A percentile compares a stretch with the other conserved stretches of the same genome.
Conservation (phyloP, 495 filamentous ascomycete species). For the Echria macrotheca region DNA sequence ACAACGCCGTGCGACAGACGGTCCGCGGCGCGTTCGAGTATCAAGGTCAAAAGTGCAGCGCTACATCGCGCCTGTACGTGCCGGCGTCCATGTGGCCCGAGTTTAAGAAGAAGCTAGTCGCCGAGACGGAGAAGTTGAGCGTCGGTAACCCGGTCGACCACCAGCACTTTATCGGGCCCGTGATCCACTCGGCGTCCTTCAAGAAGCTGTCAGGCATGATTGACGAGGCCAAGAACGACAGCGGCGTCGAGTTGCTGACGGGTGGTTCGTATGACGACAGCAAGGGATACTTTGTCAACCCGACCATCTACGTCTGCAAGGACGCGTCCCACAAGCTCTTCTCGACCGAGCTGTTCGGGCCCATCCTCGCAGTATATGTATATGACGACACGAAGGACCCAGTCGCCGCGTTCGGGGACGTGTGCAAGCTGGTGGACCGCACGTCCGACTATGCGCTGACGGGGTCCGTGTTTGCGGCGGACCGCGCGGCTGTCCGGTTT, state of each 20-base stretch:
- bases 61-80: slow-evolving; percentile 71
- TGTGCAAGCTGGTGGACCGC: slow-evolving; percentile 53
- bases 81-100: slow-evolving; percentile 63
- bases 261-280: slow-evolving; percentile 67
- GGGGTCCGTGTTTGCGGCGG: slow-evolving; percentile 70
- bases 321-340: slow-evolving; percentile 61
- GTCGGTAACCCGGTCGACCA: slow-evolving; percentile 66
- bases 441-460: slow-evolving; percentile 75
- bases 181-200: slow-evolving; percentile 69
- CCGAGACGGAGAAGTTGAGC: slow-evolving; percentile 60
- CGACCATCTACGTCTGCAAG: slow-evolving; percentile 62
- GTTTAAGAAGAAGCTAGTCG: slow-evolving; percentile 57
- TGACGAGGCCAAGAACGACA: slow-evolving; percentile 61
- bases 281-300: slow-evolving; percentile 65
- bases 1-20: slow-evolving; percentile 73
- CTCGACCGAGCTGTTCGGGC: slow-evolving; percentile 71
- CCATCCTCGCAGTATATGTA: slow-evolving; percentile 62
- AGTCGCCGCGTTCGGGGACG: slow-evolving; percentile 49
- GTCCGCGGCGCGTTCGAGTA: slow-evolving; percentile 86
- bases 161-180: slow-evolving; percentile 68
- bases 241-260: slow-evolving; percentile 54
- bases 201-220: slow-evolving; percentile 63
- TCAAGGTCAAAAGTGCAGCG: slow-evolving; percentile 86
- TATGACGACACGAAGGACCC: slow-evolving; percentile 60
- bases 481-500: slow-evolving; percentile 58